Evolutionary conservation across 108 stramenopile species (phyloP).

Genomic region (Fragilaria radians): DNA sequence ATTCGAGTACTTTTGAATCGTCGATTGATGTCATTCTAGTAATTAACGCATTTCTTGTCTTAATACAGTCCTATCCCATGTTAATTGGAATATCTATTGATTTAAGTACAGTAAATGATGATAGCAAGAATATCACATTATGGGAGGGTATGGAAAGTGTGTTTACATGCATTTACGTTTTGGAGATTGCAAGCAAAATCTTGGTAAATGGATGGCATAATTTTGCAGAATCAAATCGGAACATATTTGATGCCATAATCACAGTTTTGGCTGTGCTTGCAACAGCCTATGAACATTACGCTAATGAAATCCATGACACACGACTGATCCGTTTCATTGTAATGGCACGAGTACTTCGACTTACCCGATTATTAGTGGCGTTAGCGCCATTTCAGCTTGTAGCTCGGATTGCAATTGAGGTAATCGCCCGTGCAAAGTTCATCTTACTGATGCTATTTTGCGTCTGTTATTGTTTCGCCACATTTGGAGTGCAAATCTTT

Average conservation of each 20-base stretch:
- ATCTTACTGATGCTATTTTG: constrained; percentile 45
- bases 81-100: constrained; percentile 39
- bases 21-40: constrained; percentile 53
- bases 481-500: constrained; percentile 55
- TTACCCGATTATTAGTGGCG: constrained; percentile 49
- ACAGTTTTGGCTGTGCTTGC: constrained; percentile 49
- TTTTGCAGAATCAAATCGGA: constrained; percentile 45
- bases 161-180: constrained; percentile 55
- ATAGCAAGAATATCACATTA: constrained; percentile 44
- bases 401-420: constrained; percentile 36
- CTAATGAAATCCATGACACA: constrained; percentile 48
- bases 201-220: constrained; percentile 52
- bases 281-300: constrained; percentile 58
- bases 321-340: constrained; percentile 56
- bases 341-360: constrained; percentile 68
- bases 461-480: constrained; percentile 53
- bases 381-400: constrained; percentile 50
- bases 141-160: constrained; percentile 55
- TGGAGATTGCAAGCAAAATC: constrained; percentile 62
- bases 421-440: constrained; percentile 43
- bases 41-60: constrained; percentile 59
- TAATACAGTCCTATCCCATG: constrained; percentile 60
- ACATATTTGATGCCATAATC: constrained; percentile 62
- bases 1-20: constrained; percentile 45
- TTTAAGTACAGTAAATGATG: constrained; percentile 13